These are phyloP conservation scores for Termitomyces eurrhizus DNA, from an alignment of 768 basidiomycete species.

Conservation along the genomic window DNA sequence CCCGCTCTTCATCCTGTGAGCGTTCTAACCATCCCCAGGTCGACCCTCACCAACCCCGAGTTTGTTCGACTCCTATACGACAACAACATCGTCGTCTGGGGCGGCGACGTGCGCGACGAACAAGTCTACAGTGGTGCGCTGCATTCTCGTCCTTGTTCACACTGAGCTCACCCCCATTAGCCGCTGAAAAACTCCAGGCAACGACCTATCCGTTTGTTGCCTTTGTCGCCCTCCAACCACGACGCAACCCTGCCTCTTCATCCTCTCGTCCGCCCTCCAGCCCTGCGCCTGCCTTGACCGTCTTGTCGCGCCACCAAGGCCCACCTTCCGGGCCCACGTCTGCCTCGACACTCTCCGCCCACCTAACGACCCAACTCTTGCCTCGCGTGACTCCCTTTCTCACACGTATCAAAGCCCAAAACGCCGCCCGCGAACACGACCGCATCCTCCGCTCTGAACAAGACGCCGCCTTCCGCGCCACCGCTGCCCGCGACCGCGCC, in stretches of 20 bases:
- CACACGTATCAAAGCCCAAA: constrained; percentile 48
- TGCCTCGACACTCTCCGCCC: constrained; percentile 54
- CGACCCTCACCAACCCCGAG: constrained; percentile 69
- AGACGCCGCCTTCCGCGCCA: constrained; percentile 38
- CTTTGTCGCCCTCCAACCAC: constrained; percentile 85
- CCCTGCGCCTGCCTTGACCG: constrained; percentile 55
- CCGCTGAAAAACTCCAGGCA: constrained; percentile 69
- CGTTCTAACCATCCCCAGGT: constrained; percentile 32
- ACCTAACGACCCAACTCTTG: constrained; percentile 68
- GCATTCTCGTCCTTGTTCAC: constrained; percentile 67
- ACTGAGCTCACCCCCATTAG: not conserved
- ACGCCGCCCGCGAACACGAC: constrained; percentile 47
- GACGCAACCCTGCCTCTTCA: constrained; percentile 37
- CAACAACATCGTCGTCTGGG: constrained; percentile 85
- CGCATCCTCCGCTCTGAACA: constrained; percentile 74
- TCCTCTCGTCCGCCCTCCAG: constrained; percentile 27
- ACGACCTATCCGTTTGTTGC: constrained; percentile 93
- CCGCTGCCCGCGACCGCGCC: constrained; percentile 1
- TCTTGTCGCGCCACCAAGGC: constrained; percentile 86
- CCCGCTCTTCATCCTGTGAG: not conserved
- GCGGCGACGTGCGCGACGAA: constrained; percentile 79
- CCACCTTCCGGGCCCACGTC: constrained; percentile 56
- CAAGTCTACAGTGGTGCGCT: constrained; percentile 72
- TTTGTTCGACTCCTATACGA: constrained; percentile 68
- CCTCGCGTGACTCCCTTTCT: constrained; percentile 83